Base-by-base conservation (phyloP, 2,329 filamentous ascomycete species). In the Ceratocystiopsis sp. region DNA sequence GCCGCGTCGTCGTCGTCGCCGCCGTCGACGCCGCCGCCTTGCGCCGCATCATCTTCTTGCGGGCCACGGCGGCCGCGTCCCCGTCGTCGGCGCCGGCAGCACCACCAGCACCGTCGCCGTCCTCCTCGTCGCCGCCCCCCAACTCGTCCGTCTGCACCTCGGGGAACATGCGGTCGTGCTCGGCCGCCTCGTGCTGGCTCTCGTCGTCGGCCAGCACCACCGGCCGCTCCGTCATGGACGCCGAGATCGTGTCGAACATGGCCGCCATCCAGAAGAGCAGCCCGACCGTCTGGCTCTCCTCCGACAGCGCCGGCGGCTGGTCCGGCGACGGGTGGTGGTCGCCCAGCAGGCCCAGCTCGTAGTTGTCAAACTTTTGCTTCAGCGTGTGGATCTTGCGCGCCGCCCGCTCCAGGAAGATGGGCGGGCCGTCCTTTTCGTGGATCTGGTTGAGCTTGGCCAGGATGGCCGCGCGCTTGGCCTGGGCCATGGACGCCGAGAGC, bases 241-340 rank as follows among this genome's bases (percentile, higher is more conserved):
- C 64, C 0, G 67, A 71, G 10, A 74, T 54, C 0, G 71, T 75
- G 50, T 75, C 71, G 40, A 73, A 69, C 71, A 75, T 75, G 38
- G 74, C 59, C 0, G 66, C 68, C 15, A 76, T 57, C 72, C 72
- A 76, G 50, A 69, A 75, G 3, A 75, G 51, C 12, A 75, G 55
- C 13, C 68, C 62, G 21, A 75, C 59, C 0, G 72, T 74, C 12
- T 62, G 53, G 8, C 54, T 53, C 6, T 63, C 57, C 19, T 51
- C 48, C 15, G 34, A 6, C 5, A n/a, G 15, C 7, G 34, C 34
- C 5, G 7, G 9, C 9, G 6, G 9, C 5, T 35, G 5, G 34
- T 5, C 7, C 9, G 12, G 9, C 35, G 17, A 11, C 21, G 7
- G 17, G 7, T 12, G 12, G n/a, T 35, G 19, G 8, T 45, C 37